Base-by-base conservation (phyloP, 108 stramenopile species). In the Aurantiochytrium sp. region DNA sequence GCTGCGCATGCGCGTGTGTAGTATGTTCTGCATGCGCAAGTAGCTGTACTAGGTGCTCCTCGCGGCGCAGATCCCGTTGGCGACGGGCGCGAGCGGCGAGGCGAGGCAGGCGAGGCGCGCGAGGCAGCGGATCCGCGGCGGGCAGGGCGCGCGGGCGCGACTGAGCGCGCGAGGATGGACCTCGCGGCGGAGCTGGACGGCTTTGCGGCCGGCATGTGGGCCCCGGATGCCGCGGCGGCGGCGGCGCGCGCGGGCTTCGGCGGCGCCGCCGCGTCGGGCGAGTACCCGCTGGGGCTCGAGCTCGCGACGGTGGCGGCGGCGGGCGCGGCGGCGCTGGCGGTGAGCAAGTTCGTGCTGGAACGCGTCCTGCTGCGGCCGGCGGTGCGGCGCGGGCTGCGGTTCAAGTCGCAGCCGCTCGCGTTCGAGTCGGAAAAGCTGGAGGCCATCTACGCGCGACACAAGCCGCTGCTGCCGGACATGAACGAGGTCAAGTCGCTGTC, bases 391-490 rank as follows among this genome's bases (percentile, higher is more conserved):
- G 47, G 44, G 5, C 44, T 83, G 21, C 44, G 73, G 23, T n/a
- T 45, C 23, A 83, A 83, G 73, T 51, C 23, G 47, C 44, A 83
- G 73, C 47, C 44, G 73, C 47, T 83, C 23, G 23, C 73, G 6
- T 83, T 83, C 49, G 23, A 83, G 73, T n/a, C 21, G 47, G 18
- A 8, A 23, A 83, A 83, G 49, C 73, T 83, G 42, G 73, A 83
- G 73, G 73, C 73, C 73, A 51, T 83, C 0, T 83, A 83, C 73
- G 49, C 21, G 49, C 5, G 44, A 5, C 73, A 83, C 73, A 83
- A 83, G 73, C 73, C 73, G n/a, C 47, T 45, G 21, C 23, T 83
- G 73, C 73, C 73, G 73, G 73, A 83, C 49, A 83, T 83, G 47
- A 83, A 83, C 25, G 73, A 83, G 19, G 21, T 83, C 73, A 83